Base-by-base conservation (phyloP, 345 rosid genomes). In the Microthlaspi erraticum region DNA sequence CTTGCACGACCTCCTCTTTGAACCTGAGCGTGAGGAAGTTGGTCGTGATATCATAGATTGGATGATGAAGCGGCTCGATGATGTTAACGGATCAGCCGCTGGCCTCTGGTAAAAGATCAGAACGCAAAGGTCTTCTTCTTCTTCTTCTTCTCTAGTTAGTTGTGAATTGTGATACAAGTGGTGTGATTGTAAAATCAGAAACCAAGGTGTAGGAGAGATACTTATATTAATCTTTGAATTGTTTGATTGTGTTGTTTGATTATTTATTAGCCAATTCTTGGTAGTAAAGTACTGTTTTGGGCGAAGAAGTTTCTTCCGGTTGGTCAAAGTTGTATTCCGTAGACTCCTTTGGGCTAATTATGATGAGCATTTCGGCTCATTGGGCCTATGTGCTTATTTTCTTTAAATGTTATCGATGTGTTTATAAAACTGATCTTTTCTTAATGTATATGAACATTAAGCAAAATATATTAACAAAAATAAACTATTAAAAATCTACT, bases 1-100 rank as follows among this genome's bases (percentile, higher is more conserved):
- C 84, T 82, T 94, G 82, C 99, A 94, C 29, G 98, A 94, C 71
- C 93, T 89, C 61, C 88, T 89, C 26, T 94, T 94, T 48, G 98
- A 94, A 81, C 99, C 93, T 0, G 99, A 94, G 72, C 86, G 80
- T 3, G 86, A 91, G 41, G 96, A 91, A 70, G 73, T 94, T n/a
- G 98, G 81, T 11, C 82, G 73, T 74, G 98, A 94, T 49, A 94
- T 94, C 51, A 89, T 91, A 31, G 55, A 72, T 44, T 91, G 99
- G 99, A 89, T 94, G 92, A 85, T 83, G 85, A 94, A 76, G 78
- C 85, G 80, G 77, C 73, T 88, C 23, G 79, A 76, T 0, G 17
- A 54, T 61, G 55, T 76, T 60, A 76, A 70, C 8, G 75, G 71
- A 64, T 64, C 75, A 39, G 65, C 41, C 13, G 42, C 57, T 32